Conservation (phyloP, 345 rosid species). For the Heritiera fomes region DNA sequence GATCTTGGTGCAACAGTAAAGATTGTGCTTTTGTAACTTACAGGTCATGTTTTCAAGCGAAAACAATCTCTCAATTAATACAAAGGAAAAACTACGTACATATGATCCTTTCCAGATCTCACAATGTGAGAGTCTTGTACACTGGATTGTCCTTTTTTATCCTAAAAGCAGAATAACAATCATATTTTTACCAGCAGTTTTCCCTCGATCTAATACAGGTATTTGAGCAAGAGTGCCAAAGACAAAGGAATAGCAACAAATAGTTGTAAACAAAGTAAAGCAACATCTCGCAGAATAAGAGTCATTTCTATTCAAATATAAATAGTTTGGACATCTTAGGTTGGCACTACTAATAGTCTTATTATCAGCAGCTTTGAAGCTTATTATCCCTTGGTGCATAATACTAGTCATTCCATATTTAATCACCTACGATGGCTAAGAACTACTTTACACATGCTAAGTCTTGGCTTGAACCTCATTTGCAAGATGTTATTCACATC, state of each 20-base stretch:
- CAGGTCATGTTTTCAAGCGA: too few relatives aligned
- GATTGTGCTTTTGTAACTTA: too few relatives aligned
- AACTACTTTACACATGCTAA: neutral
- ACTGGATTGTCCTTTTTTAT: slow-evolving; percentile 2
- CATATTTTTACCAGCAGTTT: neutral
- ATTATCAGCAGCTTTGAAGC: neutral
- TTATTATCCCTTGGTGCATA: neutral
- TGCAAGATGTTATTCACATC: neutral
- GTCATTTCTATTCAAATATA: neutral
- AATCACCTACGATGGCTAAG: neutral
- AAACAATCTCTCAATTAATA: too few relatives aligned
- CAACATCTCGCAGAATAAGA: neutral
- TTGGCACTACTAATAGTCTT: neutral
- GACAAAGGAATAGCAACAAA: slow-evolving; percentile 1
- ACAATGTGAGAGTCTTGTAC: too few relatives aligned
- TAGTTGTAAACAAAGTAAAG: neutral
- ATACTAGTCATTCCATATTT: neutral
- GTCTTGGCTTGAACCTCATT: neutral
- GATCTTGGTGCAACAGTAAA: too few relatives aligned
- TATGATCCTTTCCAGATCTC: too few relatives aligned
- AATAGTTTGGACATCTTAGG: neutral
- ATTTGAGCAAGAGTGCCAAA: neutral
- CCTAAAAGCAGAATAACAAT: slow-evolving; percentile 54
- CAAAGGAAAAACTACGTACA: too few relatives aligned
- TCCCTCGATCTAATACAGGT: neutral